A percentile compares a stretch with the other conserved stretches of the same genome.
Conservation (phyloP, 495 filamentous ascomycete species). For the Neohortaea acidophila region DNA sequence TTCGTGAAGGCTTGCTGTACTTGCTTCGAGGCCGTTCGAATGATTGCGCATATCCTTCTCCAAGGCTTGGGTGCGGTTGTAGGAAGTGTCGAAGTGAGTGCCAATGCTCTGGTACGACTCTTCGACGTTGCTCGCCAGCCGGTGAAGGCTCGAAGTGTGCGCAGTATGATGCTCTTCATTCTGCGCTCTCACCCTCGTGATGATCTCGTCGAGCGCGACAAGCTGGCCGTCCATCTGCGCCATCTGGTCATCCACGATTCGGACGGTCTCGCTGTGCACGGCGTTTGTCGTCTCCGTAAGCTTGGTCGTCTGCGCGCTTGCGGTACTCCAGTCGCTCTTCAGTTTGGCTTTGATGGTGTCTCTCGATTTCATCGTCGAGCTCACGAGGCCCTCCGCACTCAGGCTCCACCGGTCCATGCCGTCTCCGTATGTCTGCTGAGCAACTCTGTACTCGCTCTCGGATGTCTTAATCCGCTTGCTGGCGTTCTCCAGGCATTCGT, state of each 20-base stretch:
- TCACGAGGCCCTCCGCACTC: constrained; percentile 51
- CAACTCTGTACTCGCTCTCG: constrained; percentile 6
- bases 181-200: constrained; percentile 64
- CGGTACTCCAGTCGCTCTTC: constrained; percentile 73
- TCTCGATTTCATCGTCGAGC: constrained; percentile 52
- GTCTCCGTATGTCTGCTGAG: constrained; percentile 50
- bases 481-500: constrained; percentile 28
- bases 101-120: constrained; percentile 55
- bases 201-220: constrained; percentile 76
- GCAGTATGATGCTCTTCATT: constrained; percentile 60
- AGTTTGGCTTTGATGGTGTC: constrained; percentile 67
- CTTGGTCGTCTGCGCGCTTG: constrained; percentile 61
- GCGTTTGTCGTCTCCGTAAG: constrained; percentile 71
- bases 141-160: constrained; percentile 44
- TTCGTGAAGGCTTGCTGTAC: constrained; percentile 42
- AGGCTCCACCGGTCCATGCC: constrained; percentile 63
- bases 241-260: constrained; percentile 81
- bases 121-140: constrained; percentile 47
- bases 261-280: constrained; percentile 81
- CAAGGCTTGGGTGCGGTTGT: constrained; percentile 45
- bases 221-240: constrained; percentile 73
- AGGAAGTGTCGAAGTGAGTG: constrained; percentile 45
- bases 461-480: constrained; percentile 17
- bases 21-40: constrained; percentile 36
- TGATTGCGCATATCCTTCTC: constrained; percentile 46